These are phyloP conservation scores for Camptophora hylomeconis DNA, from an alignment of 2,329 filamentous ascomycete genomes.

Conservation along the genomic window DNA sequence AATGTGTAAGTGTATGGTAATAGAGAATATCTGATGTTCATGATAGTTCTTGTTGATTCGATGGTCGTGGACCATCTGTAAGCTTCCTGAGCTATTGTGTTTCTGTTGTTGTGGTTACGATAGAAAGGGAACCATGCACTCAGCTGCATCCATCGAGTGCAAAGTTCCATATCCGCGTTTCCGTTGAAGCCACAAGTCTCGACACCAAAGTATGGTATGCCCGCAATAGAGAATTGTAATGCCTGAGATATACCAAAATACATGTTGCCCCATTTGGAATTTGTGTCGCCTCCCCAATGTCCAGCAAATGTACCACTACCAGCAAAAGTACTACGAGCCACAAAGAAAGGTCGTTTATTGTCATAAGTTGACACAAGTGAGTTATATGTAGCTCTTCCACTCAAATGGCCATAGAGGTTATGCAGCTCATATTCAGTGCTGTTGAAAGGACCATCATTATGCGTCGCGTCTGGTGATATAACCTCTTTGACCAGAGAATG, in stretches of 20 bases:
- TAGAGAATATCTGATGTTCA: conserved; percentile 57
- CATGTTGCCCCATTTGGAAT: conserved; percentile 58
- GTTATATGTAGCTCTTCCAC: conserved; percentile 64
- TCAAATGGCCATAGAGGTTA: conserved; percentile 63
- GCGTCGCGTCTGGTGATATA: conserved; percentile 66
- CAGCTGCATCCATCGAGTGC: conserved; percentile 61
- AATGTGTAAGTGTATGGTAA: conserved; percentile 67
- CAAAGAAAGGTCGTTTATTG: conserved; percentile 66
- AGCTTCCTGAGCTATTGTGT: conserved; percentile 53
- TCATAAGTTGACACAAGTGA: conserved; percentile 53
- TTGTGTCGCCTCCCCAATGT: conserved; percentile 73
- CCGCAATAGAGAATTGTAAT: conserved; percentile 59
- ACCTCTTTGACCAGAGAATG: no score
- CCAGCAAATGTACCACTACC: conserved; percentile 64
- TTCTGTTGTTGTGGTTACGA: conserved; percentile 58
- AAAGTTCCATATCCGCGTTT: conserved; percentile 56
- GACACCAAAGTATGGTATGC: conserved; percentile 64
- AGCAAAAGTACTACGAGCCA: conserved; percentile 69
- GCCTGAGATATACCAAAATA: conserved; percentile 67
- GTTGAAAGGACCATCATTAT: conserved; percentile 57
- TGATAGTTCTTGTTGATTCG: conserved; percentile 51
- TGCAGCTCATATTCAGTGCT: conserved; percentile 71
- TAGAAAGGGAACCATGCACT: conserved; percentile 68
- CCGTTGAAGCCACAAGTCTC: conserved; percentile 60
- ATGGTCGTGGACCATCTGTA: conserved; percentile 56